These are phyloP conservation scores for Kluyveromyces starmeri DNA, from an alignment of 805 yeast genomes.

Conservation along the genomic window DNA sequence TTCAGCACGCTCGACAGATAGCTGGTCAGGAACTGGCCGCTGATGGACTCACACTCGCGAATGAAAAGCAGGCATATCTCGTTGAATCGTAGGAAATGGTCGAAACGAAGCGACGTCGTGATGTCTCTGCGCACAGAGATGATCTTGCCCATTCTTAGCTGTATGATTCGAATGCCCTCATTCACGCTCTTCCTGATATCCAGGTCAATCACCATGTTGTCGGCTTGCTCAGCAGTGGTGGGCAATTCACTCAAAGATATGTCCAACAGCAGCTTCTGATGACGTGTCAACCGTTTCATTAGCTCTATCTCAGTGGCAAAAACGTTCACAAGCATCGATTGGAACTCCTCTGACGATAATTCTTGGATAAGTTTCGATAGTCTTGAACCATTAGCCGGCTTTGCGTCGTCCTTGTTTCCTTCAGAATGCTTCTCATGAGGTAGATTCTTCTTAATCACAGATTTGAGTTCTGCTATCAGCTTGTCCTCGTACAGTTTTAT, in stretches of 20 bases:
- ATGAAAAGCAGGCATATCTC: slow-evolving; percentile 60
- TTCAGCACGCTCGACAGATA: slow-evolving; percentile 60
- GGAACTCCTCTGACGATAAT: slow-evolving; percentile 68
- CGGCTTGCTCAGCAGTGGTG: slow-evolving; percentile 25
- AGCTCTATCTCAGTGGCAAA: slow-evolving; percentile 63
- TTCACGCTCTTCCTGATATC: slow-evolving; percentile 61
- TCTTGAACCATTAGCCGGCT: slow-evolving; percentile 30
- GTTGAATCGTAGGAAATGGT: slow-evolving; percentile 60
- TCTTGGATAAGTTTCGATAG: slow-evolving; percentile 46
- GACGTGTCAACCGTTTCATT: slow-evolving; percentile 61
- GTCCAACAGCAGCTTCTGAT: slow-evolving; percentile 72
- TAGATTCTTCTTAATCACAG: slow-evolving; percentile 53
- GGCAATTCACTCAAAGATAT: slow-evolving; percentile 44
- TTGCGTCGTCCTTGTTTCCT: slow-evolving; percentile 9
- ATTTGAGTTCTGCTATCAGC: slow-evolving; percentile 62
- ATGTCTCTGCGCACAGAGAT: slow-evolving; percentile 70
- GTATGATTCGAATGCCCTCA: slow-evolving; percentile 61
- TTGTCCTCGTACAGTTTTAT: slow-evolving; percentile 57
- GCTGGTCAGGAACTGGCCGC: slow-evolving; percentile 52
- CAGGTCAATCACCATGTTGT: slow-evolving; percentile 41
- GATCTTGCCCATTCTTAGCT: slow-evolving; percentile 67
- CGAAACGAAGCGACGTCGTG: slow-evolving; percentile 45
- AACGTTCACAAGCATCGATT: slow-evolving; percentile 52
- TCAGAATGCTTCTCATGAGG: slow-evolving; percentile 32
- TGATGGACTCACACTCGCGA: slow-evolving; percentile 73